These are phyloP conservation scores for Aeschynomene evenia DNA, from an alignment of 306 rosid genomes.

Conservation along the genomic window DNA sequence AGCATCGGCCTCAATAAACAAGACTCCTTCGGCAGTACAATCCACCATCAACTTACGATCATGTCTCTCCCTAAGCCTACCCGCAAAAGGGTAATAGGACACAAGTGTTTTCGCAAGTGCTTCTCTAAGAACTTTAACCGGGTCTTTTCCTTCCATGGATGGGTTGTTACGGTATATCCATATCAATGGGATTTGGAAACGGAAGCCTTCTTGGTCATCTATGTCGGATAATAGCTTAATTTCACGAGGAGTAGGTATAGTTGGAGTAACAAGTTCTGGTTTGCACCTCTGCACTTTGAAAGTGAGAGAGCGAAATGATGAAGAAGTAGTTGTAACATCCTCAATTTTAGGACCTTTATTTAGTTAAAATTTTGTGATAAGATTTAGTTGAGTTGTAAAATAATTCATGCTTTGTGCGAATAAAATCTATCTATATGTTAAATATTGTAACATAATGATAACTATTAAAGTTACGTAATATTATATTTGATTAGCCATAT, in stretches of 20 bases:
- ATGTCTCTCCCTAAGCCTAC: constrained; percentile 10
- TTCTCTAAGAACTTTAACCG: neutral
- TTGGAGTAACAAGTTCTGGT: constrained; percentile 30
- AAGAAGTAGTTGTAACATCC: too few relatives aligned
- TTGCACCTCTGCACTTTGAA: constrained; percentile 18
- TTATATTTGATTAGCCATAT: too few relatives aligned
- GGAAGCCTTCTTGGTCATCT: constrained; percentile 4
- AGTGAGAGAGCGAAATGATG: neutral
- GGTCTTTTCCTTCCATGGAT: constrained; percentile 10
- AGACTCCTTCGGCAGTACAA: constrained; percentile 6
- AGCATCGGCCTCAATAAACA: constrained; percentile 11
- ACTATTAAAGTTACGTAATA: too few relatives aligned
- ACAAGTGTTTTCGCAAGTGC: constrained; percentile 14
- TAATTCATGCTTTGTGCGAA: too few relatives aligned
- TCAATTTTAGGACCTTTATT: too few relatives aligned
- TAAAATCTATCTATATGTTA: too few relatives aligned
- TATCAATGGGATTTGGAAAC: constrained; percentile 7
- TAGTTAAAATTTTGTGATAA: too few relatives aligned
- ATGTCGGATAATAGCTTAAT: neutral
- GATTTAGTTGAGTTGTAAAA: too few relatives aligned
- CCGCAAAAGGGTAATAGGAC: constrained; percentile 14
- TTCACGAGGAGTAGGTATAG: constrained; percentile 28
- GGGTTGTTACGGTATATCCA: constrained; percentile 5
- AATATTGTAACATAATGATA: too few relatives aligned
- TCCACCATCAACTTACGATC: constrained; percentile 5